A percentile compares a stretch with the other conserved stretches of the same genome.
Conservation (phyloP, 176 grass and related monocot genomes). For the Zizania latifolia region DNA sequence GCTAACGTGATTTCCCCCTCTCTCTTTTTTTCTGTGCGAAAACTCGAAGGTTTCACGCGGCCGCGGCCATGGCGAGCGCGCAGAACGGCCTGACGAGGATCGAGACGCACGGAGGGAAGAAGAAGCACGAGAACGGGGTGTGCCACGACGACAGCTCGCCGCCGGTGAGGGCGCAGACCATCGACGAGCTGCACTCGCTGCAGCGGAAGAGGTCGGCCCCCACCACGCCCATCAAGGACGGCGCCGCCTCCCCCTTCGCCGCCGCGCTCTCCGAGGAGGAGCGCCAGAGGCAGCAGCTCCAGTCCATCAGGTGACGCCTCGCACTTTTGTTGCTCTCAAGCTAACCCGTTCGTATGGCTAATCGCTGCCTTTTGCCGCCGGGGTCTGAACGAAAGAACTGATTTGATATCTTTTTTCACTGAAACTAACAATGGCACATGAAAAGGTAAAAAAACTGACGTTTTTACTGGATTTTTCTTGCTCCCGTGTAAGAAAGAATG, state of each 20-base stretch:
- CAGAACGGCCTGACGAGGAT: constrained; percentile 66
- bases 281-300: constrained; percentile 60
- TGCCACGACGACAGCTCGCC: constrained; percentile 92
- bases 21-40: too few species aligned
- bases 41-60: neutral
- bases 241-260: constrained; percentile 36
- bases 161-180: constrained; percentile 83
- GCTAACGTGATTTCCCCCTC: constrained; percentile 12
- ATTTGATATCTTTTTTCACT: too few species aligned
- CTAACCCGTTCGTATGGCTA: too few species aligned
- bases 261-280: constrained; percentile 56
- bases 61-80: constrained; percentile 4
- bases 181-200: constrained; percentile 96
- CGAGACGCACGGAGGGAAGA: constrained; percentile 52
- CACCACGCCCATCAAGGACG: constrained; percentile 68
- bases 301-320: constrained; percentile 71
- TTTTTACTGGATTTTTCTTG: neutral
- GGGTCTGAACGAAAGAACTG: neutral
- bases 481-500: neutral
- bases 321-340: too few species aligned
- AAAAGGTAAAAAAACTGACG: neutral
- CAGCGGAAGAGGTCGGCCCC: constrained; percentile 72
- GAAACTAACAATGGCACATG: neutral
- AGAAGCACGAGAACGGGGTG: constrained; percentile 63
- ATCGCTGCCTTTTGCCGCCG: too few species aligned